Evolutionary conservation across 164 flowering plant genomes (phyloP), one percentile per base, ranked within the genome.

Genomic region (Vitis rotundifolia): DNA sequence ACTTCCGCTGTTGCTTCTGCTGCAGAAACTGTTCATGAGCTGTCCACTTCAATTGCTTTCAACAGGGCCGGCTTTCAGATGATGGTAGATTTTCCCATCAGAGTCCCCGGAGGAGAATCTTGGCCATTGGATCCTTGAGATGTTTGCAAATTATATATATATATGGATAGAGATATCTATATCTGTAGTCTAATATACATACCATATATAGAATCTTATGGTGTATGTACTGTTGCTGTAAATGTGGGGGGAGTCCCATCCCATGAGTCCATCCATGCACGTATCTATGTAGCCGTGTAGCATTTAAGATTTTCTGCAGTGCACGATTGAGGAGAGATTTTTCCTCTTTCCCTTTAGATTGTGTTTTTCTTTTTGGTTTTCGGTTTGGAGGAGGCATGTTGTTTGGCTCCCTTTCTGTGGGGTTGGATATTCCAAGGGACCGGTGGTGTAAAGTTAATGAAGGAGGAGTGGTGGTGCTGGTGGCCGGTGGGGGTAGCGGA

Each of bases 1-100:
- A 1, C 26, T 1, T 1, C 26, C 1, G 26, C 63, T 14, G 73
- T 56, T 22, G 66, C 57, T 26, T 60, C 53, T 50, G 16, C 73
- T 16, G 68, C 44, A 14, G 63, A 50, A 2, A 19, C 56, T 50
- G 67, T 56, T 74, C 74, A 79, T 72, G 87, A 79, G 26, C 69
- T 69, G 77, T 78, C 86, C 63, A 70, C 80, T 67, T 76, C 88
- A 70, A 57, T 68, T 68, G 73, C 80, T 75, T 76, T 82, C 73
- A 75, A 71, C 77, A 71, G 71, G 72, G 29, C 76, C 49, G 62
- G 71, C 73, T 71, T 79, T 76, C 79, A 78, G 71, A 76, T 61
- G 71, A 55, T 80, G 73, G 60, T 76, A 61, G 84, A 81, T 79
- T 60, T 73, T 57, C 66, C 66, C 58, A 44, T 66, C 70, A 68